Evolutionary conservation across 345 rosid species (phyloP).

Genomic region (Euphorbia tirucalli): DNA sequence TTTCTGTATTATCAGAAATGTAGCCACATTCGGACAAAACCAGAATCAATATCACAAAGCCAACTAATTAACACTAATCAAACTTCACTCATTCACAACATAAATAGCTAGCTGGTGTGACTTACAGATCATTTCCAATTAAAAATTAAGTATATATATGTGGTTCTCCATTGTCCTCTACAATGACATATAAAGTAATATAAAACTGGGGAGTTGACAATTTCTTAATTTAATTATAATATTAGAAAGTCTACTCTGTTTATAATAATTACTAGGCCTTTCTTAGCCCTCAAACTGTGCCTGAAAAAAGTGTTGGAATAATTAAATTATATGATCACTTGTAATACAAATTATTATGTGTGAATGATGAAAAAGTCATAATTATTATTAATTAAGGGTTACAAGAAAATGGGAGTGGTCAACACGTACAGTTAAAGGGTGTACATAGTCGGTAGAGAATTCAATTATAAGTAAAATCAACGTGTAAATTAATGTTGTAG

Average conservation of each 20-base stretch:
- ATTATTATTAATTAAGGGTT: not conserved
- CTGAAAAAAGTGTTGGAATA: slow-evolving; percentile 16
- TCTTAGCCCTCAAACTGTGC: slow-evolving; percentile 38
- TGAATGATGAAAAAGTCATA: slow-evolving; percentile 6
- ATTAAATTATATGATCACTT: slow-evolving; percentile 11
- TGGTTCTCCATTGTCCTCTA: not conserved
- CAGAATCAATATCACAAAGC: slow-evolving; percentile 25
- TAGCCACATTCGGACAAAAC: slow-evolving; percentile 23
- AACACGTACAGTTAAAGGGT: too few relatives aligned
- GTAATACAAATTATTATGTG: not conserved
- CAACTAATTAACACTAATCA: slow-evolving; percentile 5
- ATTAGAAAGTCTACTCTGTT: slow-evolving; percentile 12
- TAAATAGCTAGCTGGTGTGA: not conserved
- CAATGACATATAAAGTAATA: not conserved
- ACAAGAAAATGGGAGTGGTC: slow-evolving; percentile 16
- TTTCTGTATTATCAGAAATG: slow-evolving; percentile 16
- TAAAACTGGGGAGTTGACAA: not conserved
- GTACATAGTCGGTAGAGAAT: slow-evolving; percentile 43
- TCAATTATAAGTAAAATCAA: slow-evolving; percentile 19
- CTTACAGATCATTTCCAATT: slow-evolving; percentile 18
- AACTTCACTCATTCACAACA: not conserved
- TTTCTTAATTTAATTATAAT: not conserved
- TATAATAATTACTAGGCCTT: not conserved
- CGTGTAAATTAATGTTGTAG: too few relatives aligned
- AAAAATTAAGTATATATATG: not conserved